Percentiles rank a stretch among this genome's conserved stretches.
These are phyloP conservation scores for Nemania sp. DNA, from an alignment of 2,329 filamentous ascomycete genomes.

Conservation along the genomic window DNA sequence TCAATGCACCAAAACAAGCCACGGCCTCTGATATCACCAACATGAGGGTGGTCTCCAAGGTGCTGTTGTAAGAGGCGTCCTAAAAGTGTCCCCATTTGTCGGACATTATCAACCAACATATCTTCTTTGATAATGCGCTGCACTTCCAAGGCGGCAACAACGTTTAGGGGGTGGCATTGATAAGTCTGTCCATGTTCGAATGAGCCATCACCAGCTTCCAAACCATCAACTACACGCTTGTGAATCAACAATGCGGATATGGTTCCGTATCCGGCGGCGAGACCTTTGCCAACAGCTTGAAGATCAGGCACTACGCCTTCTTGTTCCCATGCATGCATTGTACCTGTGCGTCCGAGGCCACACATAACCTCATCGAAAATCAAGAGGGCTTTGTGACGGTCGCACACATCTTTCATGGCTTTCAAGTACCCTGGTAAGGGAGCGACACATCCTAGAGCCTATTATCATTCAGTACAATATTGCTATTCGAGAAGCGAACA, in stretches of 20 bases:
- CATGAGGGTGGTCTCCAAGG: constrained; percentile 42
- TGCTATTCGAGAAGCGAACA: background rate
- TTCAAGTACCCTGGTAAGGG: constrained; percentile 64
- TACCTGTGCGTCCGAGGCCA: constrained; percentile 55
- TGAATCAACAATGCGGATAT: constrained; percentile 62
- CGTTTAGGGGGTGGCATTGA: constrained; percentile 45
- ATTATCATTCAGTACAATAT: no score
- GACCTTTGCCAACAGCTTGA: constrained; percentile 64
- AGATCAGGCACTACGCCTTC: constrained; percentile 59
- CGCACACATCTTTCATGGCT: constrained; percentile 65
- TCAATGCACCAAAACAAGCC: constrained; percentile 52
- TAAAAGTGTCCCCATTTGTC: constrained; percentile 39
- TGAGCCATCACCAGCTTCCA: constrained; percentile 24
- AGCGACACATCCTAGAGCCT: constrained; percentile 61
- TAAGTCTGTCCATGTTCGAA: constrained; percentile 66
- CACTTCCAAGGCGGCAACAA: constrained; percentile 47
- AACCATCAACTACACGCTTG: constrained; percentile 50
- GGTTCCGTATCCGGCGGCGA: constrained; percentile 63
- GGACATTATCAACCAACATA: constrained; percentile 43
- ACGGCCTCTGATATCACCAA: constrained; percentile 47
- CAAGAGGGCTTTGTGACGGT: constrained; percentile 66
- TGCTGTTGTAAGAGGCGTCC: constrained; percentile 34
- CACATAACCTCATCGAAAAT: constrained; percentile 68
- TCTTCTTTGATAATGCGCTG: constrained; percentile 44
- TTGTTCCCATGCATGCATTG: constrained; percentile 57